These are phyloP conservation scores for Chrysoporthe cubensis DNA, from an alignment of 2,329 filamentous ascomycete genomes.

Conservation along the genomic window DNA sequence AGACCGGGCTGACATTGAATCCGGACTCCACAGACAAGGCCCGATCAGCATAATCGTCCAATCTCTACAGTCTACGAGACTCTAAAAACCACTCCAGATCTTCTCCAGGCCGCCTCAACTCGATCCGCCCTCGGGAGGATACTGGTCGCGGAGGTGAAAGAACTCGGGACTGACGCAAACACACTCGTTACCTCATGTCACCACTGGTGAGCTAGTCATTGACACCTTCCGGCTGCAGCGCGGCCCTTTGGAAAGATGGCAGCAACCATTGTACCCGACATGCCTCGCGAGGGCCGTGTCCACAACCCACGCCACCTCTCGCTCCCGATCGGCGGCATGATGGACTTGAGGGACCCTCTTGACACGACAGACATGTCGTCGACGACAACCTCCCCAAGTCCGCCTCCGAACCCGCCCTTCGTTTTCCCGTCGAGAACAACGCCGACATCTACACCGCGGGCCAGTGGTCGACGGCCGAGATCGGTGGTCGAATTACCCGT, in stretches of 20 bases:
- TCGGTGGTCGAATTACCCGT: slow-evolving; percentile 55
- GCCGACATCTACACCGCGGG: slow-evolving; percentile 52
- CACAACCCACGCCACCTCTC: slow-evolving; percentile 29
- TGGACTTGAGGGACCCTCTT: slow-evolving; percentile 33
- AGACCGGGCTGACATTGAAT: slow-evolving; percentile 24
- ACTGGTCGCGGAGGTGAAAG: slow-evolving; percentile 10
- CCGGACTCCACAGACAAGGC: slow-evolving; percentile 18
- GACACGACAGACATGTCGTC: slow-evolving; percentile 38
- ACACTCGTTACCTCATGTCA: slow-evolving; percentile 44
- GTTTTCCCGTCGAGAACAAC: slow-evolving; percentile 61
- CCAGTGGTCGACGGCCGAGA: slow-evolving; percentile 54
- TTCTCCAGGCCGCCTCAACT: slow-evolving; percentile 17
- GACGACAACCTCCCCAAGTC: slow-evolving; percentile 41
- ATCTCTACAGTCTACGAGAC: slow-evolving; percentile 16
- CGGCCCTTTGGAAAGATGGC: slow-evolving; percentile 47
- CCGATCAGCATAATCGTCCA: slow-evolving; percentile 27
- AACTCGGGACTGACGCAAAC: slow-evolving; percentile 12
- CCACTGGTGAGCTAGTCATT: slow-evolving; percentile 43
- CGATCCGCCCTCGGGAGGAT: slow-evolving; percentile 5
- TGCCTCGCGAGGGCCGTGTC: slow-evolving; percentile 32
- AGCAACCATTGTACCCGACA: slow-evolving; percentile 37
- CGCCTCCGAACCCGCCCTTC: slow-evolving; percentile 66
- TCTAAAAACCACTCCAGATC: slow-evolving; percentile 13
- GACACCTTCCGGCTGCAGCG: slow-evolving; percentile 51
- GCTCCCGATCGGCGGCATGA: slow-evolving; percentile 36